Evolutionary conservation across 768 basidiomycete genomes (phyloP).

Genomic region (Sporobolomyces pararoseus): DNA sequence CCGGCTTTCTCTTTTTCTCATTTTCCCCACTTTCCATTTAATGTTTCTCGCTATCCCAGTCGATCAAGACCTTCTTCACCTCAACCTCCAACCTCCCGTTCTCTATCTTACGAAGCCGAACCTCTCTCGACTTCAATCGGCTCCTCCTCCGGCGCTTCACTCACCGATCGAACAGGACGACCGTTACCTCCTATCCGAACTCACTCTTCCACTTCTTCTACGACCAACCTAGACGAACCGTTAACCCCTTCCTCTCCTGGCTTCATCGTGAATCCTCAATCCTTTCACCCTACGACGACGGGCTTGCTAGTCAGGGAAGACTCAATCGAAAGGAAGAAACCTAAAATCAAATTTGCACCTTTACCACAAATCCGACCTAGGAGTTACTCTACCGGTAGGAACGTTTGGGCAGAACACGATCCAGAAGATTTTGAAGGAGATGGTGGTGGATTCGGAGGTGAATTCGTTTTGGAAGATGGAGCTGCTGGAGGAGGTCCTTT

Average conservation of each 20-base stretch:
- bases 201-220: neutral
- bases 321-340: neutral
- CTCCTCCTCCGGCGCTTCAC: neutral
- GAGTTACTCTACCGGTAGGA: constrained; percentile 35
- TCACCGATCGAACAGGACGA: neutral
- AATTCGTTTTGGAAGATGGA: neutral
- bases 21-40: neutral
- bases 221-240: neutral
- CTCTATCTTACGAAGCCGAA: neutral
- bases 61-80: constrained; percentile 8
- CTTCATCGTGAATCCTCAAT: neutral
- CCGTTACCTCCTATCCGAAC: constrained; percentile 1
- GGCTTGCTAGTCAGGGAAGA: no score
- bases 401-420: constrained; percentile 36
- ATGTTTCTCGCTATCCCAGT: neutral
- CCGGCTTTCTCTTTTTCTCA: no score
- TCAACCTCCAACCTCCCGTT: neutral
- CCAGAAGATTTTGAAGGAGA: neutral
- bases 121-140: neutral
- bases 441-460: neutral
- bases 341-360: constrained; percentile 38
- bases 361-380: constrained; percentile 36
- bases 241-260: neutral
- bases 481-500: neutral
- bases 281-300: neutral